Evolutionary conservation across 768 basidiomycete species (phyloP).

Genomic region (Baorangia bicolor): DNA sequence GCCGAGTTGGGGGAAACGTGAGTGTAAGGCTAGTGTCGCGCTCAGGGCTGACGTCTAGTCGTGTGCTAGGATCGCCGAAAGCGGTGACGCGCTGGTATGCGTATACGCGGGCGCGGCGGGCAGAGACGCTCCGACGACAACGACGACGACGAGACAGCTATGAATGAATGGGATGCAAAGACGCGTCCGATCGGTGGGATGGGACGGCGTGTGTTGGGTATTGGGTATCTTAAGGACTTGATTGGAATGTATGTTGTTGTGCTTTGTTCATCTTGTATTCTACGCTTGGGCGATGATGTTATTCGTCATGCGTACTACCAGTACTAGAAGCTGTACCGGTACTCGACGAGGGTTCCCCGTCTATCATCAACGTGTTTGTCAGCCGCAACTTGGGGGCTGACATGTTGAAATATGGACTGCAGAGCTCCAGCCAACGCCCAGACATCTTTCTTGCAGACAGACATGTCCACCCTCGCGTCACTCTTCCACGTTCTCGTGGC

Average conservation of each 20-base stretch:
- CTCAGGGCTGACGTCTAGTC: background rate
- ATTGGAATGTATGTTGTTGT: background rate
- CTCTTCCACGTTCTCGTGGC: conserved; percentile 5
- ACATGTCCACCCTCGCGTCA: background rate
- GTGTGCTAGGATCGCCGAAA: background rate
- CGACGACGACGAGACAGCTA: background rate
- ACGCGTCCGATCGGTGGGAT: background rate
- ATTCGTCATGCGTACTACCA: background rate
- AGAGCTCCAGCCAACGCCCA: background rate
- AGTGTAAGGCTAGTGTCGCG: too few species aligned
- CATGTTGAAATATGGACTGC: background rate
- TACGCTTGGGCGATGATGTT: background rate
- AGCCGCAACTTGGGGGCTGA: conserved; percentile 4
- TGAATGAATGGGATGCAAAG: background rate
- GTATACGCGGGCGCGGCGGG: background rate
- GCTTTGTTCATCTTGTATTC: background rate
- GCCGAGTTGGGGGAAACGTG: background rate
- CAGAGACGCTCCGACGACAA: background rate
- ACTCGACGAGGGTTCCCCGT: background rate
- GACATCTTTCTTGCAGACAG: background rate
- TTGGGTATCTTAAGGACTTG: background rate
- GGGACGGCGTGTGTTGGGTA: background rate
- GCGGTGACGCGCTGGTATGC: conserved; percentile 5
- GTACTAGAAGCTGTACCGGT: conserved; percentile 1
- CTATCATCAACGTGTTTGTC: background rate